Percentiles rank a stretch among this genome's conserved stretches.
These are phyloP conservation scores for Cladosporium sphaerospermum DNA, from an alignment of 2,329 filamentous ascomycete genomes.

Conservation along the genomic window DNA sequence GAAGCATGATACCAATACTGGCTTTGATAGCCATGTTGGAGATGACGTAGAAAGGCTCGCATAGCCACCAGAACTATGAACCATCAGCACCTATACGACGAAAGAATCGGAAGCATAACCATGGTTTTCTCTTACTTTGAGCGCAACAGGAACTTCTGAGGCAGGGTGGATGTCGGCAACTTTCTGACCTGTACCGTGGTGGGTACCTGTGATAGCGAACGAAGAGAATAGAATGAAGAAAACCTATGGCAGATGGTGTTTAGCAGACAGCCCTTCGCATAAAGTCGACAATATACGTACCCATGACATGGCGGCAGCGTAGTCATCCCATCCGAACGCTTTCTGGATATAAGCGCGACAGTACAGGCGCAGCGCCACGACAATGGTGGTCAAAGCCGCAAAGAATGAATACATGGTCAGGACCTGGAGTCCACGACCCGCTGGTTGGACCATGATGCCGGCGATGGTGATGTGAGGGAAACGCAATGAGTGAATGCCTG, in stretches of 20 bases:
- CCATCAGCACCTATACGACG: not conserved
- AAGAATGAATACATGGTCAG: slow-evolving; percentile 14
- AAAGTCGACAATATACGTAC: not conserved
- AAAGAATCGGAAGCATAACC: not conserved
- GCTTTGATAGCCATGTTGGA: slow-evolving; percentile 19
- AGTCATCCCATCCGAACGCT: slow-evolving; percentile 13
- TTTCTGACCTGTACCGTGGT: slow-evolving; percentile 16
- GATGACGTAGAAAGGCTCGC: slow-evolving; percentile 16
- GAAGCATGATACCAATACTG: slow-evolving; percentile 18
- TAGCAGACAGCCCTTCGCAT: not conserved
- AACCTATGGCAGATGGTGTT: not conserved
- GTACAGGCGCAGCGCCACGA: slow-evolving; percentile 11
- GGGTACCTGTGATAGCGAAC: slow-evolving; percentile 13
- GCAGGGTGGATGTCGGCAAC: slow-evolving; percentile 12
- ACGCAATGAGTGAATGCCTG: not conserved
- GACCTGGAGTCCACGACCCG: slow-evolving; percentile 14
- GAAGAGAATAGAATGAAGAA: slow-evolving; percentile 12
- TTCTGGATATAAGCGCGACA: slow-evolving; percentile 12
- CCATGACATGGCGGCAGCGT: slow-evolving; percentile 11
- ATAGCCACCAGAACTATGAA: slow-evolving; percentile 33
- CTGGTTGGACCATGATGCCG: slow-evolving; percentile 10
- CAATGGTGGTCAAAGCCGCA: slow-evolving; percentile 12
- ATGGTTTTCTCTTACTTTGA: slow-evolving; percentile 12
- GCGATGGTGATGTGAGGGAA: not conserved
- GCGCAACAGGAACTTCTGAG: slow-evolving; percentile 10